Evolutionary conservation across 2,329 filamentous ascomycete species (phyloP).

Genomic region (Phaeosphaeria sp.): DNA sequence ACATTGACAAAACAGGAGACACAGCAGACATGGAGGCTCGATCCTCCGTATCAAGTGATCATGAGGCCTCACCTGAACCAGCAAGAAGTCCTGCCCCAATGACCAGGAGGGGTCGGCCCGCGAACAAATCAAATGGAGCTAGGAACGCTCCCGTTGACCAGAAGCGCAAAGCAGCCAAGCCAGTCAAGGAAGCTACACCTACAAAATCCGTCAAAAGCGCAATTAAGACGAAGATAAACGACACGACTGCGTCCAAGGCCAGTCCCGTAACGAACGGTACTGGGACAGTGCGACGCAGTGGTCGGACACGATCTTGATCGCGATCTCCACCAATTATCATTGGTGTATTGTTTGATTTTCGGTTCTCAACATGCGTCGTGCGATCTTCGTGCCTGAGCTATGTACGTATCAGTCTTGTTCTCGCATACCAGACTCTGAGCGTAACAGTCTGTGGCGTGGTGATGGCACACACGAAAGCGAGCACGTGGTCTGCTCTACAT

Average conservation of each 20-base stretch:
- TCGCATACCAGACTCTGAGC: background rate
- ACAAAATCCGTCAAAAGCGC: constrained; percentile 24
- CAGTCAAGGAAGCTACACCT: constrained; percentile 17
- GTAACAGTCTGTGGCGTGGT: too few relatives aligned
- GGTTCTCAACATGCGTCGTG: background rate
- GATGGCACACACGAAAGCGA: too few relatives aligned
- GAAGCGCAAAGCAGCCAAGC: constrained; percentile 23
- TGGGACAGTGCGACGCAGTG: constrained; percentile 25
- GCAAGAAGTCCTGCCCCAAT: constrained; percentile 22
- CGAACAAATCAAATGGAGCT: constrained; percentile 24
- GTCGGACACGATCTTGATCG: constrained; percentile 20
- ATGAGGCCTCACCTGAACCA: constrained; percentile 25
- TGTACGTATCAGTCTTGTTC: background rate
- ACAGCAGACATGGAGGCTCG: constrained; percentile 15
- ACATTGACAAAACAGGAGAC: constrained; percentile 10
- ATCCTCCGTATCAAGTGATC: constrained; percentile 18
- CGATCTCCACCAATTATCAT: background rate
- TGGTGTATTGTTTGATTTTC: background rate
- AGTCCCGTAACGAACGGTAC: constrained; percentile 23
- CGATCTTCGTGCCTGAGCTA: background rate
- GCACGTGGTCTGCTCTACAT: background rate
- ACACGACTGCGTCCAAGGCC: constrained; percentile 11
- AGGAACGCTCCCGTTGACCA: constrained; percentile 19
- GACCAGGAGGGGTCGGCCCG: constrained; percentile 16
- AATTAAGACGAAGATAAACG: constrained; percentile 23